A percentile compares a stretch with the other conserved stretches of the same genome.
These are phyloP conservation scores for Mortierella hygrophila DNA, from an alignment of 192 early-diverging fungal genomes.

Conservation along the genomic window DNA sequence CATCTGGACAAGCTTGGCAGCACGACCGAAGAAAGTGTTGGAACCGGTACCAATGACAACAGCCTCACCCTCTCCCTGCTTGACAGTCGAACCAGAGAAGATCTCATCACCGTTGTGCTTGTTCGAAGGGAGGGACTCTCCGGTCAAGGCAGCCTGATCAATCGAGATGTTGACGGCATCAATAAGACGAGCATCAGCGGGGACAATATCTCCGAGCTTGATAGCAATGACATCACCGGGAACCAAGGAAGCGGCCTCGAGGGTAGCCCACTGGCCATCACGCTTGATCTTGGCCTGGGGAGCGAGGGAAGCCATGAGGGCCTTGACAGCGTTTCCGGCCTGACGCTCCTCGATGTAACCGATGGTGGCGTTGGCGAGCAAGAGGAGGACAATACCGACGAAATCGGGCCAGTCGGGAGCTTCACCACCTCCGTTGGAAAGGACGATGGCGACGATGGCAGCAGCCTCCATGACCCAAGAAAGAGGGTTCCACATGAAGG, in stretches of 20 bases:
- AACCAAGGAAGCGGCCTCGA: slow-evolving; percentile 84
- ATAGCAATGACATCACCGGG: slow-evolving; percentile 92
- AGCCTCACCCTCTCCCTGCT: slow-evolving; percentile 85
- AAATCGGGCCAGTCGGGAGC: slow-evolving; percentile 89
- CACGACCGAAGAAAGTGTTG: slow-evolving; percentile 89
- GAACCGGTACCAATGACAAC: slow-evolving; percentile 84
- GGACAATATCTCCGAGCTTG: slow-evolving; percentile 90
- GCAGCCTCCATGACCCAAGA: slow-evolving; percentile 92
- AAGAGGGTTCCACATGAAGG: slow-evolving; percentile 87
- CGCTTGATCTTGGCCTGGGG: slow-evolving; percentile 91
- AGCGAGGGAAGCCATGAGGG: slow-evolving; percentile 92
- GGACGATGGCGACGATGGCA: slow-evolving; percentile 82
- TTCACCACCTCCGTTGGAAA: slow-evolving; percentile 78
- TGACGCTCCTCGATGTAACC: slow-evolving; percentile 93
- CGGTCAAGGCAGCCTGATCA: slow-evolving; percentile 79
- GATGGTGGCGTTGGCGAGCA: slow-evolving; percentile 88
- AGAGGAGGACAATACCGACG: slow-evolving; percentile 84
- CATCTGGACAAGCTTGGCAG: slow-evolving; percentile 81
- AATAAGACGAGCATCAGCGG: slow-evolving; percentile 88
- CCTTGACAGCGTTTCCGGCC: slow-evolving; percentile 93
- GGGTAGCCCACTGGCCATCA: slow-evolving; percentile 81
- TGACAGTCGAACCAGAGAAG: slow-evolving; percentile 84
- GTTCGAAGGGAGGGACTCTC: slow-evolving; percentile 79
- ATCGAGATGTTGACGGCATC: slow-evolving; percentile 71
- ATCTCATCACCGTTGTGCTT: slow-evolving; percentile 80